These are phyloP conservation scores for Ogataea methanolica DNA, from an alignment of 805 yeast genomes.

Conservation along the genomic window DNA sequence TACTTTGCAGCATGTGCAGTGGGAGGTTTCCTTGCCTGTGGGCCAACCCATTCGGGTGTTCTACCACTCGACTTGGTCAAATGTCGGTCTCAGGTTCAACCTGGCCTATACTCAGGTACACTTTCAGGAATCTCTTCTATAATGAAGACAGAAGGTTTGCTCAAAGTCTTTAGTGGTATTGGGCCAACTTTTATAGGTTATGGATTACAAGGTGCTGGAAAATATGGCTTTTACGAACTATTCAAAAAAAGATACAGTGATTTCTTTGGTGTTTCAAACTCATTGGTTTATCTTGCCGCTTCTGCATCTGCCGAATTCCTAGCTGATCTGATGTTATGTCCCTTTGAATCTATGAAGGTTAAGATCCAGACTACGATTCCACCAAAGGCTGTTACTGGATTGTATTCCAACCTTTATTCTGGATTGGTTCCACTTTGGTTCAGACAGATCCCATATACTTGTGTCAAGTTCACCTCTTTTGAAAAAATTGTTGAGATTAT, in stretches of 20 bases:
- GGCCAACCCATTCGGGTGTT: constrained; percentile 92
- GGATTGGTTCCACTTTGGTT: constrained; percentile 93
- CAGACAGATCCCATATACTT: constrained; percentile 97
- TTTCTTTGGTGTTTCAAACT: constrained; percentile 63
- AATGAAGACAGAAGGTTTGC: constrained; percentile 65
- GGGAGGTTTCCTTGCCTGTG: constrained; percentile 87
- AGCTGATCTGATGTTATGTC: constrained; percentile 88
- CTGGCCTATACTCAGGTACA: constrained; percentile 68
- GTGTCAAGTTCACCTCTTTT: constrained; percentile 94
- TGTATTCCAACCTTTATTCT: constrained; percentile 67
- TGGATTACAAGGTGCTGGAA: constrained; percentile 95
- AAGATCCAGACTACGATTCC: constrained; percentile 91
- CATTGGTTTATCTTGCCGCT: constrained; percentile 73
- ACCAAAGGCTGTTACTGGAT: constrained; percentile 62
- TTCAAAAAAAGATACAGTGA: constrained; percentile 79
- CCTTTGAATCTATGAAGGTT: constrained; percentile 93
- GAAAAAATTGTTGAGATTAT: constrained; percentile 85
- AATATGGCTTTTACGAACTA: constrained; percentile 90
- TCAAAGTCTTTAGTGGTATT: constrained; percentile 78
- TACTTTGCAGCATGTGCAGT: constrained; percentile 70
- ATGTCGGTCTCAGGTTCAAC: constrained; percentile 86
- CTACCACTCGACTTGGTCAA: constrained; percentile 93
- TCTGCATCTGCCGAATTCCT: constrained; percentile 92
- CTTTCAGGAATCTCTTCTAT: constrained; percentile 79
- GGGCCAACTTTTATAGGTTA: constrained; percentile 94